Evolutionary conservation across 306 rosid genomes (phyloP).

Genomic region (Fragaria ananassa): DNA sequence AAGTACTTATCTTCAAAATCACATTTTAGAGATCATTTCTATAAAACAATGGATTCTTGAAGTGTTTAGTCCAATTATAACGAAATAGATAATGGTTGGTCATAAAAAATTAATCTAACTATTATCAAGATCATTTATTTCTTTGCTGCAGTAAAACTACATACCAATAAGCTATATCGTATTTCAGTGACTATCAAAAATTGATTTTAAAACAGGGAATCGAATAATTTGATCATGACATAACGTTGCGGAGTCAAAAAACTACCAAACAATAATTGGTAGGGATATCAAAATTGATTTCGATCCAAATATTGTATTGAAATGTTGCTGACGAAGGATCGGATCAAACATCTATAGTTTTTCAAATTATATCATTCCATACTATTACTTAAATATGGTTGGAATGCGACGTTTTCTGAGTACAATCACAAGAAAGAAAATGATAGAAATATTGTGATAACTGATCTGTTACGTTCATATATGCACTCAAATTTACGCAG

Average conservation of each 20-base stretch:
- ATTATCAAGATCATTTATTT: neutral
- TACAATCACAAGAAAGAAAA: too few species aligned
- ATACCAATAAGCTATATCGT: neutral
- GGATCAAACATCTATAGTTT: neutral
- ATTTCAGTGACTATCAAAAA: neutral
- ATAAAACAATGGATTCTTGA: neutral
- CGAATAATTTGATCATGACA: neutral
- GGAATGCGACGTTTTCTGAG: too few species aligned
- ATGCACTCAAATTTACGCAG: constrained; percentile 10
- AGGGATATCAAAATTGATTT: neutral
- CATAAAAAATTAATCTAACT: neutral
- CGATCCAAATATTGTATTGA: neutral
- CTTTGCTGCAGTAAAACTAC: too few species aligned
- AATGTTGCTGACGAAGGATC: neutral
- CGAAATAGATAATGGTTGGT: neutral
- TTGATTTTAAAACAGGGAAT: neutral
- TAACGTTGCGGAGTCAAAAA: too few species aligned
- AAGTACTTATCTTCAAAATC: neutral
- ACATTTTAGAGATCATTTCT: neutral
- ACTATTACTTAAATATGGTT: too few species aligned
- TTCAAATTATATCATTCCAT: neutral
- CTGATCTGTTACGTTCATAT: neutral
- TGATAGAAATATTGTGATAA: neutral
- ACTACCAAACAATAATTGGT: neutral
- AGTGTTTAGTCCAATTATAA: too few species aligned